Conservation (phyloP, 768 basidiomycete species). For the Zangia roseola region DNA sequence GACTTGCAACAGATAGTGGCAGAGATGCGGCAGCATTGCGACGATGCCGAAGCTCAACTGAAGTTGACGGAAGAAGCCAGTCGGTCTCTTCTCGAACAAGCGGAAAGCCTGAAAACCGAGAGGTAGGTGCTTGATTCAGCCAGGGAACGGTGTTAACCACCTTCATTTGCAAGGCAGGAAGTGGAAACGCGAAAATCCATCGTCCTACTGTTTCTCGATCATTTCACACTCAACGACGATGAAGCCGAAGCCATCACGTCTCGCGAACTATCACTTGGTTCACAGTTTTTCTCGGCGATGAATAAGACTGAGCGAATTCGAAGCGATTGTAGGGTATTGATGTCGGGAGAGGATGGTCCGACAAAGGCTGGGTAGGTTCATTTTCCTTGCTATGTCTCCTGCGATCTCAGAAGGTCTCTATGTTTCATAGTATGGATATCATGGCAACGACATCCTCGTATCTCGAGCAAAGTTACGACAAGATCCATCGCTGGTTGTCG, state of each 20-base stretch:
- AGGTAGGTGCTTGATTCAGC: constrained; percentile 43
- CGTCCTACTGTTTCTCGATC: constrained; percentile 73
- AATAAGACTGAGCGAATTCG: constrained; percentile 83
- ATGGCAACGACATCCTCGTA: constrained; percentile 79
- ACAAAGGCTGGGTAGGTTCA: constrained; percentile 69
- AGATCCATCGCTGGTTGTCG: constrained; percentile 81
- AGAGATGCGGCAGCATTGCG: constrained; percentile 80
- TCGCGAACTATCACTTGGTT: constrained; percentile 72
- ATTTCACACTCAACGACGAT: constrained; percentile 78
- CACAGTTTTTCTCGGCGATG: constrained; percentile 80
- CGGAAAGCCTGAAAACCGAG: constrained; percentile 71
- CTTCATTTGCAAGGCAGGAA: constrained; percentile 47
- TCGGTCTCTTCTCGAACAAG: constrained; percentile 76
- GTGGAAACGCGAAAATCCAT: constrained; percentile 73
- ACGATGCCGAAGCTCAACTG: constrained; percentile 79
- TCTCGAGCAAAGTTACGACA: constrained; percentile 88
- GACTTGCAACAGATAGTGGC: constrained; percentile 73
- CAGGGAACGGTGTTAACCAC: background rate
- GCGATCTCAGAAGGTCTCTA: background rate
- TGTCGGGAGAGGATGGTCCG: constrained; percentile 81
- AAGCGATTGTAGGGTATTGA: constrained; percentile 79
- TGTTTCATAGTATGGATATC: constrained; percentile 69
- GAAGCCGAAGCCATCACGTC: constrained; percentile 77
- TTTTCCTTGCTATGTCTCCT: background rate
- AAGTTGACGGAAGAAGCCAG: constrained; percentile 74